phyloP scores from a whole-genome alignment of 768 basidiomycete genomes.

The Boletellus emodensis region DNA sequence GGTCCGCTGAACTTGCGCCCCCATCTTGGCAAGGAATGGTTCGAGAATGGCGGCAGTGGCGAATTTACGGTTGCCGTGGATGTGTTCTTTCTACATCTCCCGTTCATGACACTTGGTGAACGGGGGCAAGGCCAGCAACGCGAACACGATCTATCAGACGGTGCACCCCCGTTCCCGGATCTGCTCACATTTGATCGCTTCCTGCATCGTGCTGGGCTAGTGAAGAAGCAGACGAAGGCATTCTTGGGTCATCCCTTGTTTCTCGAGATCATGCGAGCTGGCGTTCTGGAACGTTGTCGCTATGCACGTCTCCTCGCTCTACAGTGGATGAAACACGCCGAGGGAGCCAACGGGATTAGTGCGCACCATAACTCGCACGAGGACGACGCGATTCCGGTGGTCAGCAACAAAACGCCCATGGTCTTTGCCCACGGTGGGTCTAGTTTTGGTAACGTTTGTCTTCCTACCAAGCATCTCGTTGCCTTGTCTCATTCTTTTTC shows the following conservation, averaged over 20 bases:
- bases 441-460: constrained; percentile 28
- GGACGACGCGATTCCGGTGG: constrained; percentile 1
- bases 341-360: no score
- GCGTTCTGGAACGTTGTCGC: constrained; percentile 8
- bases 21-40: constrained; percentile 47
- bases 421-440: constrained; percentile 16
- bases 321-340: constrained; percentile 21
- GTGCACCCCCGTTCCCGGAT: constrained; percentile 36
- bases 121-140: background rate
- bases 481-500: no score
- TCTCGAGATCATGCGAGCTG: constrained; percentile 35
- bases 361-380: background rate
- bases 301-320: constrained; percentile 13
- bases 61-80: constrained; percentile 42
- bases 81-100: constrained; percentile 41
- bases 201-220: constrained; percentile 36
- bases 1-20: constrained; percentile 52
- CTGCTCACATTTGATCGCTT: constrained; percentile 47
- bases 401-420: background rate
- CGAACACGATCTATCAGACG: background rate
- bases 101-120: constrained; percentile 45
- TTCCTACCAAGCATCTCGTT: background rate
- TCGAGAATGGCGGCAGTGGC: constrained; percentile 37
- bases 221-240: constrained; percentile 35
- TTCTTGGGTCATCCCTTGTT: constrained; percentile 44